Conservation (phyloP, 202 grass and related monocot species). For the Setaria italica region DNA sequence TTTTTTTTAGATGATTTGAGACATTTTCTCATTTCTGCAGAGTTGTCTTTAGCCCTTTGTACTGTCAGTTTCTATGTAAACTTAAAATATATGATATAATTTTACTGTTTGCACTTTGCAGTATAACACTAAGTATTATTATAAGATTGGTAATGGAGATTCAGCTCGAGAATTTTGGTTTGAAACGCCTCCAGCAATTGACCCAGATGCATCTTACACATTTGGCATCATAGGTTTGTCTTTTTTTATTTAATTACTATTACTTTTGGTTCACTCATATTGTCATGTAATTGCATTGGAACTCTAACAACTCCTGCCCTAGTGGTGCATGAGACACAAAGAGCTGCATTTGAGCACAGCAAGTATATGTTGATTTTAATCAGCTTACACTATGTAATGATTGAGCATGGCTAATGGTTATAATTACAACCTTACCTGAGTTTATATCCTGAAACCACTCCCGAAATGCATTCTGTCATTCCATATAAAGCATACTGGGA, state of each 20-base stretch:
- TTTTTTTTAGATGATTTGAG: not conserved
- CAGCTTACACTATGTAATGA: not conserved
- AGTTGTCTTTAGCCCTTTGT: not conserved
- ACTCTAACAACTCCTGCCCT: slow-evolving; percentile 12
- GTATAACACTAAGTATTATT: slow-evolving; percentile 93
- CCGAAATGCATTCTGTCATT: not conserved
- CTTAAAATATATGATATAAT: slow-evolving; percentile 15
- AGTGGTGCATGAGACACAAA: not conserved
- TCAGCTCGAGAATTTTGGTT: slow-evolving; percentile 94
- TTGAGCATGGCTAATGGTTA: not conserved
- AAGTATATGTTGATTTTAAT: not conserved
- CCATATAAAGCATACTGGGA: slow-evolving; percentile 2
- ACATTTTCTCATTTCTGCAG: not conserved
- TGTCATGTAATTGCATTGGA: slow-evolving; percentile 27
- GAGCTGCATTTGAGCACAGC: not conserved
- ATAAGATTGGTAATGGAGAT: slow-evolving; percentile 79
- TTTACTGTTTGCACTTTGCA: slow-evolving; percentile 48
- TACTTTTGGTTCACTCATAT: not conserved
- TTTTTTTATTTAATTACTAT: slow-evolving; percentile 32
- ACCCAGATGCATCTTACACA: slow-evolving; percentile 80
- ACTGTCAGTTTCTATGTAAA: slow-evolving; percentile 21
- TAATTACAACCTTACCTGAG: not conserved
- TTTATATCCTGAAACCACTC: not conserved
- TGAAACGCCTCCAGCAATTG: slow-evolving; percentile 83
- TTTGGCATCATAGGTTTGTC: slow-evolving; percentile 91